Conservation (phyloP, 1,284 basidiomycete genomes). For the Pseudozyma sp. region DNA sequence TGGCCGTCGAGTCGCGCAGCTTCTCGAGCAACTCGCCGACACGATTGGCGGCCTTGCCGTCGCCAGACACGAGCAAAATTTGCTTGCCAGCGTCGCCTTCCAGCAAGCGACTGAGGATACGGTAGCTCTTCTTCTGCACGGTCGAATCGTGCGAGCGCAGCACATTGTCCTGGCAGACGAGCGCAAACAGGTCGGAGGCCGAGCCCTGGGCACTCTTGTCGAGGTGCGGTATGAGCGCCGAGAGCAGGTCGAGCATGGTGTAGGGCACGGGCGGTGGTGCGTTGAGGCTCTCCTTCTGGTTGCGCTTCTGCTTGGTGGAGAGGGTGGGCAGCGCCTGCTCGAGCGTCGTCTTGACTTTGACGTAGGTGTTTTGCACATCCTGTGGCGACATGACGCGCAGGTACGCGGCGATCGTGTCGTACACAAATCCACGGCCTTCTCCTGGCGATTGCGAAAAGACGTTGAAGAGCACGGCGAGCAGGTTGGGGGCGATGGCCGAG, state of each 20-base stretch:
- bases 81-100: constrained; percentile 51
- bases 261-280: constrained; percentile 73
- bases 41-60: constrained; percentile 19
- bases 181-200: constrained; percentile 70
- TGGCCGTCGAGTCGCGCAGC: constrained; percentile 65
- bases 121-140: constrained; percentile 95
- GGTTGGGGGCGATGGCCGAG: constrained; percentile 84
- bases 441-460: constrained; percentile 87
- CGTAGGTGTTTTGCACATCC: constrained; percentile 81
- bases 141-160: constrained; percentile 78
- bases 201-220: constrained; percentile 38
- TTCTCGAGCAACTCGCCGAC: constrained; percentile 54
- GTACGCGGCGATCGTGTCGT: constrained; percentile 89
- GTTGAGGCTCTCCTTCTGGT: constrained; percentile 41
- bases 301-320: constrained; percentile 37
- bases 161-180: constrained; percentile 71
- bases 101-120: constrained; percentile 78
- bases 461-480: constrained; percentile 94
- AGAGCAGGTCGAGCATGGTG: constrained; percentile 88
- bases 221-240: constrained; percentile 79
- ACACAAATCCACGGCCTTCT: constrained; percentile 83
- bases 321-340: constrained; percentile 75
- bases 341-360: constrained; percentile 82
- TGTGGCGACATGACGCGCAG: constrained; percentile 76
- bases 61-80: constrained; percentile 27